A percentile compares a stretch with the other conserved stretches of the same genome.
Evolutionary conservation across 208 protist genomes (phyloP).

Genomic region (Jaenimonas drosophilae): DNA sequence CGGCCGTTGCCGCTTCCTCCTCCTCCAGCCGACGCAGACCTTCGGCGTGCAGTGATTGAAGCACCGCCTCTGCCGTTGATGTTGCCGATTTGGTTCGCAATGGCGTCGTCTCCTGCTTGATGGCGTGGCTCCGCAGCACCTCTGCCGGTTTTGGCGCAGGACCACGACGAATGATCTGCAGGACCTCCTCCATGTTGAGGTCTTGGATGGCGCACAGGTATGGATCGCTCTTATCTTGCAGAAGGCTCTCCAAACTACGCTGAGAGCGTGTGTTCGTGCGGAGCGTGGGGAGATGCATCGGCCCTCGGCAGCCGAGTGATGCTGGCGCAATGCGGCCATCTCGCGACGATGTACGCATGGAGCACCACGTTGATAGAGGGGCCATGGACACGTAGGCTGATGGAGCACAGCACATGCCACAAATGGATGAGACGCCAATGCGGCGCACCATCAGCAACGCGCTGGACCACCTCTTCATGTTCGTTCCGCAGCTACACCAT

Average conservation of each 20-base stretch:
- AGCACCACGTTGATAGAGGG: no score
- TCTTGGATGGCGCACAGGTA: constrained; percentile 39
- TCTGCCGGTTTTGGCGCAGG: constrained; percentile 4
- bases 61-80: constrained; percentile 8
- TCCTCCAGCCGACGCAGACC: constrained; percentile 10
- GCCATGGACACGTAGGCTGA: no score
- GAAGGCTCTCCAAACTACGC: constrained; percentile 31
- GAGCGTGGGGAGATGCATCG: not conserved
- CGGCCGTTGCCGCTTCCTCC: constrained; percentile 6
- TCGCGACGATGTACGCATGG: no score
- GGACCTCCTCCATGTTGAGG: constrained; percentile 36
- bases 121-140: no score
- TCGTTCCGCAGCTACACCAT: no score
- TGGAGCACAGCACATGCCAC: no score
- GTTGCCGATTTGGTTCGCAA: constrained; percentile 3
- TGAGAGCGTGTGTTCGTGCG: constrained; percentile 10
- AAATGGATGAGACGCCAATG: no score
- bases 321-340: no score
- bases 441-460: no score
- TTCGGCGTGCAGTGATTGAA: constrained; percentile 25
- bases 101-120: constrained; percentile 9
- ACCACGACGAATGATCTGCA: constrained; percentile 14
- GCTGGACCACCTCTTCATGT: no score
- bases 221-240: constrained; percentile 34
- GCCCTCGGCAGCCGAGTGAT: no score